Base-by-base conservation (phyloP, 345 rosid species). In the Rhodamnia rubescens region DNA sequence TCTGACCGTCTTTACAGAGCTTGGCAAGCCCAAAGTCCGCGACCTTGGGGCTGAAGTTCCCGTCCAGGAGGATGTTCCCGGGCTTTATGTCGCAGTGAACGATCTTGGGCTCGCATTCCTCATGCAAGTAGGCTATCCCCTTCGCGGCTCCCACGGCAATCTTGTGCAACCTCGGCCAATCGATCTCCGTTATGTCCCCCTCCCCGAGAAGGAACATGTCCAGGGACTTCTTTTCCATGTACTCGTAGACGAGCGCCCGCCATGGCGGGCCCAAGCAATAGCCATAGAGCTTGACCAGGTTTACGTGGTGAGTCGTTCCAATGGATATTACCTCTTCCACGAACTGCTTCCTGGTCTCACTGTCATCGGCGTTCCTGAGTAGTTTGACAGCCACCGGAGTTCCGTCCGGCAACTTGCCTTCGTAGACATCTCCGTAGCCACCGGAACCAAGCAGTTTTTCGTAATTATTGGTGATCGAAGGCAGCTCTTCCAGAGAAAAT, bases 321-420 rank as follows among this genome's bases (percentile, higher is more conserved):
- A 92, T 89, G 42, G 94, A 87, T 42, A 88, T 80, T 6, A 91
- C 90, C 57, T 90, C 90, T 15, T 90, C 90, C 87, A 86, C 87
- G 86, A 90, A 87, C 21, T 87, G 92, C 22, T 87, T 89, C 51
- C 89, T 90, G 11, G 85, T 32, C 54, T 84, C 54, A 86, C 85
- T 59, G 40, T 86, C 49, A 4, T 84, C 80, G 47, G 42, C 32
- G 18, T 40, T 61, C 1, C 50, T 74, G 18, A 91, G 87, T 27
- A 88, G 85, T 44, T 90, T 89, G 14, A 90, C 91, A 0, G 90
- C 91, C 7, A 88, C 51, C 1, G 21, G 50, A 2, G 21, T 12
- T 22, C 87, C 92, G 22, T 84, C 78, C 0, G 81, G 84, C 3
- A 88, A 69, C 52, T 36, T 5, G 11, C 92, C 92, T 81, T 83